Evolutionary conservation across 805 yeast species (phyloP).

Genomic region (Wickerhamomyces kurtzmanii): DNA sequence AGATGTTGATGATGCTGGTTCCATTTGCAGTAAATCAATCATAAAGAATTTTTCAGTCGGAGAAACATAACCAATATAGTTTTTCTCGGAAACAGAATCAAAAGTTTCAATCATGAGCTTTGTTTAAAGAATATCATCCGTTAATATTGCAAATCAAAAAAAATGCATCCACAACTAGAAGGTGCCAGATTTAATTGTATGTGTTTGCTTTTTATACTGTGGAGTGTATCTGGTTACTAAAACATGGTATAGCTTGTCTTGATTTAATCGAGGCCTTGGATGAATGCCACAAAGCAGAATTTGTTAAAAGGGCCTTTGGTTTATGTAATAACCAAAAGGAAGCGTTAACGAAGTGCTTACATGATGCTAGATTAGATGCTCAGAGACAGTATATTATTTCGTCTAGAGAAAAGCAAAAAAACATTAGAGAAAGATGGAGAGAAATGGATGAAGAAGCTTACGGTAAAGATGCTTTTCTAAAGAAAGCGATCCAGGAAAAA

Average conservation of each 20-base stretch:
- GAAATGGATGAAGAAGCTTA: constrained; percentile 65
- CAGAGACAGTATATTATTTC: constrained; percentile 42
- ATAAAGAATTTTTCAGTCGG: neutral
- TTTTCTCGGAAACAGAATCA: neutral
- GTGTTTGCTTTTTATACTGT: constrained; percentile 5
- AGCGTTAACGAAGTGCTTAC: constrained; percentile 70
- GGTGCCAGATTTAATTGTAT: constrained; percentile 36
- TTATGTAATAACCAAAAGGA: constrained; percentile 78
- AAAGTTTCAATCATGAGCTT: neutral
- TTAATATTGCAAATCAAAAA: constrained; percentile 1
- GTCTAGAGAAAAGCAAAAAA: constrained; percentile 47
- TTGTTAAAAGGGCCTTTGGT: constrained; percentile 65
- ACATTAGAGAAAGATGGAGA: constrained; percentile 47
- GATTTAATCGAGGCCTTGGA: constrained; percentile 82
- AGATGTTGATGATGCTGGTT: neutral
- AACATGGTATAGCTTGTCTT: constrained; percentile 44
- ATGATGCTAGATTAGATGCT: constrained; percentile 58
- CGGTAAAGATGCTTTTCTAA: constrained; percentile 66
- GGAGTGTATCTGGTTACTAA: neutral
- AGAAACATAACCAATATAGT: no score
- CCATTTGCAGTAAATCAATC: neutral
- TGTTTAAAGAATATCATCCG: no score
- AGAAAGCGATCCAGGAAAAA: constrained; percentile 35
- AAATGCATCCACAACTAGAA: constrained; percentile 47
- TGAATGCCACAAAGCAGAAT: constrained; percentile 72